A percentile compares a stretch with the other conserved stretches of the same genome.
These are phyloP conservation scores for Microcyclosporella mali DNA, from an alignment of 2,329 filamentous ascomycete genomes.

Conservation along the genomic window DNA sequence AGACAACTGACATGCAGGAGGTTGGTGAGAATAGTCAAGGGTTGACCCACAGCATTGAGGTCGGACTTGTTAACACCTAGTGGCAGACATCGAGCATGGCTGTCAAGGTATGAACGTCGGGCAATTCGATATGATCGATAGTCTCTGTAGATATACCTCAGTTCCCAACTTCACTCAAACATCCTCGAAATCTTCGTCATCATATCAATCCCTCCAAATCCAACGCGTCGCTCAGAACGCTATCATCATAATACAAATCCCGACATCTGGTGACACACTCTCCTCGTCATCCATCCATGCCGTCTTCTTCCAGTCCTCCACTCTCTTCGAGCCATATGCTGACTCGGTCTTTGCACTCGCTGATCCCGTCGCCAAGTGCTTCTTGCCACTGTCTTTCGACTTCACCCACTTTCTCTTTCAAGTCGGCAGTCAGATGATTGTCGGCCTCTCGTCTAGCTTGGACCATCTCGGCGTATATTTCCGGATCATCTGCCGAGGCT, in stretches of 20 bases:
- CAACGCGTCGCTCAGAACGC: no score
- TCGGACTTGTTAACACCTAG: constrained; percentile 37
- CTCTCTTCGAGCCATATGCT: constrained; percentile 65
- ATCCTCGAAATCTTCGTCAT: no score
- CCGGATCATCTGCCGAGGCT: constrained; percentile 29
- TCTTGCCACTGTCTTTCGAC: constrained; percentile 89
- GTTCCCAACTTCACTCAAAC: no score
- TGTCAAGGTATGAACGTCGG: constrained; percentile 10
- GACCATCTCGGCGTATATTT: constrained; percentile 45
- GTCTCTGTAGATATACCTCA: no score
- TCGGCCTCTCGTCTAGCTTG: constrained; percentile 63
- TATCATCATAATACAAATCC: no score
- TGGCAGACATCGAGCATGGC: constrained; percentile 40
- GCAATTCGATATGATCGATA: neutral
- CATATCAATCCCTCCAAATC: no score
- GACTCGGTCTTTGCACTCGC: constrained; percentile 66
- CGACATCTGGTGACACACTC: no score
- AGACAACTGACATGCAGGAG: constrained; percentile 39
- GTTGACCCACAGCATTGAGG: constrained; percentile 38
- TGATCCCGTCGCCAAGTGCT: constrained; percentile 72
- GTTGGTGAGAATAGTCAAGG: constrained; percentile 38
- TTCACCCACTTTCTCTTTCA: constrained; percentile 87
- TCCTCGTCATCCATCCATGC: constrained; percentile 35
- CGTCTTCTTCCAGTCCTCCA: constrained; percentile 77
- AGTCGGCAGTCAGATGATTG: constrained; percentile 66